Base-by-base conservation (phyloP, 1,284 basidiomycete genomes). In the Puccinia triticina region DNA sequence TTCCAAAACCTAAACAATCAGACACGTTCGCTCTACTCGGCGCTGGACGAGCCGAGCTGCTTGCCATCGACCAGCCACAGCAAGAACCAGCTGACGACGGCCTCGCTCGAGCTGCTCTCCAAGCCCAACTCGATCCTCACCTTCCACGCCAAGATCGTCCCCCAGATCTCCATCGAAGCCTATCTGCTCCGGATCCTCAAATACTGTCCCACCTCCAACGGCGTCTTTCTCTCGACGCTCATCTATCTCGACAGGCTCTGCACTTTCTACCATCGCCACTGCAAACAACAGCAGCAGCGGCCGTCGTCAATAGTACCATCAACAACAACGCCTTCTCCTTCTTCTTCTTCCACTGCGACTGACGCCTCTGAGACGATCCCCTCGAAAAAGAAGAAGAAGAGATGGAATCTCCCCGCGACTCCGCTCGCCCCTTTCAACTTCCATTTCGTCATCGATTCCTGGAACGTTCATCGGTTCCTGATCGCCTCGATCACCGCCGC, bases 401-500 rank as follows among this genome's bases (percentile, higher is more conserved):
- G n/a, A 14, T 29, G 3, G 14, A 57, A 55, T 37, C 40, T 34
- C 16, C 69, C 57, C 5, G 2, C 21, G 5, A 69, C 5, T 32
- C 18, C 26, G 23, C 55, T 46, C 26, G 7, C 11, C n/a, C 67
- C 67, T 46, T 61, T 83, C n/a, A 80, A 34, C 64, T 61, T 34
- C 32, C 71, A 76, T 64, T 85, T 85, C 7, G 86, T 85, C 55
- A 98, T 99, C 86, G 96, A 99, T 88, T 94, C 93, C 83, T 99
- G 92, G 88, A 99, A 99, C 86, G 93, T 99, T 37, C 96, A 99
- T 88, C 91, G 95, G 46, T 89, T 99, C 67, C 93, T 99, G 85
- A 98, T 99, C 84, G 96, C 96, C 0, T 96, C 96, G 3, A 93
- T 99, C 37, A 98, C 96, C 2, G 96, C 99, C 12, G 96, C 96